Base-by-base conservation (phyloP, 2,329 filamentous ascomycete species). In the Talaromyces sp. region DNA sequence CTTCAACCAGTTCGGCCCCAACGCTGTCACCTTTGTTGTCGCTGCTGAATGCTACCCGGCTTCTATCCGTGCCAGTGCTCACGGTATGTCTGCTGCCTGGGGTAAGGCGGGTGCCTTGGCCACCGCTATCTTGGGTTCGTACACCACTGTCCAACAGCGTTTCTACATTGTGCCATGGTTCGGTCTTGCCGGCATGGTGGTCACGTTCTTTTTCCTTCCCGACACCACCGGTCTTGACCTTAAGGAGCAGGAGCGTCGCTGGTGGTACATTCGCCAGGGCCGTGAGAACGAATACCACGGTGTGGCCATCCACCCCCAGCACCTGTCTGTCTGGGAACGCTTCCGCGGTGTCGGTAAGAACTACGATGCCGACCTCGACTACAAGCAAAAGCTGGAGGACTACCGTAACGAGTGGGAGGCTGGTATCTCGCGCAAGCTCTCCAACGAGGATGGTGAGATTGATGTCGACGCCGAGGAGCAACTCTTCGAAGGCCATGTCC, bases 1-100 rank as follows among this genome's bases (percentile, higher is more conserved):
- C 82, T 97, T 97, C 87, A 97, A 97, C 83, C 93, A 97, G 75
- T 97, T 97, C 71, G 93, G 93, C 12, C 93, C 93, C 76, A 97
- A 97, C 83, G 88, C 87, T 53, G 92, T 97, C 69, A 96, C 92
- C 64, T 97, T 97, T 89, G 85, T 97, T 66, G 90, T 96, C 38
- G 93, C 93, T 50, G 93, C 91, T 50, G 93, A 97, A 75, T 91
- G 96, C n/a, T 97, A 91, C 83, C 93, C 93, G 10, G 96, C 92
- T 0, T 90, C 92, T 10, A 87, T 97, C 67, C 92, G 93, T 69
- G 93, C 93, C 66, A 92, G 91, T 19, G 93, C 93, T 56, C 93
- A 97, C 81, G 93, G 93, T 60, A 91, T 97, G 78, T 92, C 90
- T n/a, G 93, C 93, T 65, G 93, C 92, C 60, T 81, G 89, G 59